Evolutionary conservation across 2,329 filamentous ascomycete genomes (phyloP), one percentile per base, ranked within the genome.

Genomic region (Myrmaecium sp.): DNA sequence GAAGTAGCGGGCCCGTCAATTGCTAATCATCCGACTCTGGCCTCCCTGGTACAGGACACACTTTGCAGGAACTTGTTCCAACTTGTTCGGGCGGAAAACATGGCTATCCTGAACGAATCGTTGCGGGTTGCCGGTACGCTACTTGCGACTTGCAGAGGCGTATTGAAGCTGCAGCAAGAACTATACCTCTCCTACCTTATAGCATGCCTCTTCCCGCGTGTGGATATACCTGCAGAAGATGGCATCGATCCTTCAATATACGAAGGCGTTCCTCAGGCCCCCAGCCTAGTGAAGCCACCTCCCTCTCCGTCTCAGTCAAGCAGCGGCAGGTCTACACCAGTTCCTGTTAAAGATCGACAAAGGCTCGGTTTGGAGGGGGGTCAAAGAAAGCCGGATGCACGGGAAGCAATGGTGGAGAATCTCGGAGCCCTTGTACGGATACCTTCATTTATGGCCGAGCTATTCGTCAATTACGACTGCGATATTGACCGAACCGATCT

Each of bases 401-500:
- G 89, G 38, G 89, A 98, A 58, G 84, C 89, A 17, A 98, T 98
- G 89, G 82, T 98, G 4, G 89, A 98, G 55, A 92, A 80, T 40
- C 76, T 98, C 23, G 84, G 86, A 18, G 83, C 86, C 29, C 60
- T 98, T 32, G 80, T 83, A 19, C 69, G 91, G 21, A 93, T 98
- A 61, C 83, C 89, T 1, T 84, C 74, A 21, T 98, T 91, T 46
- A 83, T 95, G 71, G 73, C 78, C 7, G 91, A 98, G 50, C 64
- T 98, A 5, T 98, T 94, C 47, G 73, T 95, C 52, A 98, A 98
- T 51, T 98, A 95, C 46, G 89, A 98, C 51, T 98, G 86, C 44
- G 84, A 95, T 44, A 74, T 82, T 27, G 81, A 98, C 45, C 70
- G 84, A 26, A 75, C 74, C 27, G 89, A 98, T 54, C 58, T 98